Evolutionary conservation across 2,329 filamentous ascomycete species (phyloP), one percentile per base, ranked within the genome.

Genomic region (Calonectria multiphialidica): DNA sequence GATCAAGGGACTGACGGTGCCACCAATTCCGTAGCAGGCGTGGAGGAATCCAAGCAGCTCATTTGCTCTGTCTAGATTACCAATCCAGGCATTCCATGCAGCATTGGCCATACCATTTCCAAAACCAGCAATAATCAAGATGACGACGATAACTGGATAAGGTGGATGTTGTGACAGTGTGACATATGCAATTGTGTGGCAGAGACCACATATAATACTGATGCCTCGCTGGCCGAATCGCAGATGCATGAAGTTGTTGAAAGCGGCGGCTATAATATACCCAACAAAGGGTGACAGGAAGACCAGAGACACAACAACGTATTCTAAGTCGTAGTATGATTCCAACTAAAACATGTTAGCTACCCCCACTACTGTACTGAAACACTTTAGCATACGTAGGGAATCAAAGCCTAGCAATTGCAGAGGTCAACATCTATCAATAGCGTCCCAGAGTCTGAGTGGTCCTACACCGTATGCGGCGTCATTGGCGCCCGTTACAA

Each of bases 21-120:
- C 93, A 0, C 94, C 93, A 0, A 91, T 75, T 0, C 92, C 93
- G 77, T 95, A 95, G 63, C 90, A 89, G 0, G 89, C 92, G 76
- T 95, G 93, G 30, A 95, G 82, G 66, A 94, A 87, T 0, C 93
- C 93, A 0, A 94, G 86, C 1, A 95, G 81, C 79, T 95, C 90
- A 75, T 95, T 95, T 1, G 93, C 90, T 68, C 90, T 90, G 10
- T 88, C 88, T 88, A 95, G 91, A 75, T 91, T 92, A 0, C 93
- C 93, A 16, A 89, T 81, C 84, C 85, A 89, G 0, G 87, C 87
- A 77, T 89, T 89, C 87, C 88, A 91, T 1, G 62, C 88, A 8
- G 86, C 88, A 72, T 90, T 92, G 16, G 88, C 86, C 0, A 94
- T 82, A 0, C 93, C 93, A 78, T 93, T 94, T 0, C 93, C 93